phyloP scores from a whole-genome alignment of 2,329 filamentous ascomycete genomes.

The Penicillium digitatum region DNA sequence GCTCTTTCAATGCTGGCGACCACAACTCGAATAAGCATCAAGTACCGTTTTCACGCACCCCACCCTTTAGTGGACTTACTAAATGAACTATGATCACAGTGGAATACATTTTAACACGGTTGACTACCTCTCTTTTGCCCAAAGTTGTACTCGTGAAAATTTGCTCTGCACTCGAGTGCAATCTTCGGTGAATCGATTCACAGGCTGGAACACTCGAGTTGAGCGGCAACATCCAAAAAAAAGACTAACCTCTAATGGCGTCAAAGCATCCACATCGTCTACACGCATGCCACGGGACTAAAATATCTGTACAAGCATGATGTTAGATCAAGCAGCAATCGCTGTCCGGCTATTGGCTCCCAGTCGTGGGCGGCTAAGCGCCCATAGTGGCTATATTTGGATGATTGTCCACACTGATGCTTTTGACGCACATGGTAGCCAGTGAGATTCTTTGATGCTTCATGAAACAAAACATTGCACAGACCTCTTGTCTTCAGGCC shows the following conservation, averaged over 20 bases:
- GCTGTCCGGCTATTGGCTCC: constrained; percentile 23
- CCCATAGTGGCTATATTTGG: constrained; percentile 28
- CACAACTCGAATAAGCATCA: not conserved
- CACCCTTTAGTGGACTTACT: not conserved
- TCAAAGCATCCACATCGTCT: not conserved
- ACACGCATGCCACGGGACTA: not conserved
- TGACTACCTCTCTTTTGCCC: not conserved
- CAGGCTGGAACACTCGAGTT: not conserved
- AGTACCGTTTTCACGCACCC: not conserved
- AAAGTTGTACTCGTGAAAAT: not conserved
- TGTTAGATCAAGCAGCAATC: not conserved
- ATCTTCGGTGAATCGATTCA: not conserved
- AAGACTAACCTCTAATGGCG: not conserved
- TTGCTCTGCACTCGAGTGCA: not conserved
- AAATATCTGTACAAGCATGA: not conserved
- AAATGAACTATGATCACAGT: not conserved
- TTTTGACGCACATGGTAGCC: constrained; percentile 18
- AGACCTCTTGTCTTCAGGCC: constrained; percentile 8
- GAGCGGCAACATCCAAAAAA: not conserved
- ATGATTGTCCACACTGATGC: constrained; percentile 10
- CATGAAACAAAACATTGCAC: constrained; percentile 25
- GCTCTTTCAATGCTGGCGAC: not conserved
- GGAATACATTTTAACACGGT: not conserved
- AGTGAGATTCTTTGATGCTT: constrained; percentile 15
- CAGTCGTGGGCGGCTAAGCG: constrained; percentile 26